Base-by-base conservation (phyloP, 2,329 filamentous ascomycete genomes). In the Akanthomyces lecanii region DNA sequence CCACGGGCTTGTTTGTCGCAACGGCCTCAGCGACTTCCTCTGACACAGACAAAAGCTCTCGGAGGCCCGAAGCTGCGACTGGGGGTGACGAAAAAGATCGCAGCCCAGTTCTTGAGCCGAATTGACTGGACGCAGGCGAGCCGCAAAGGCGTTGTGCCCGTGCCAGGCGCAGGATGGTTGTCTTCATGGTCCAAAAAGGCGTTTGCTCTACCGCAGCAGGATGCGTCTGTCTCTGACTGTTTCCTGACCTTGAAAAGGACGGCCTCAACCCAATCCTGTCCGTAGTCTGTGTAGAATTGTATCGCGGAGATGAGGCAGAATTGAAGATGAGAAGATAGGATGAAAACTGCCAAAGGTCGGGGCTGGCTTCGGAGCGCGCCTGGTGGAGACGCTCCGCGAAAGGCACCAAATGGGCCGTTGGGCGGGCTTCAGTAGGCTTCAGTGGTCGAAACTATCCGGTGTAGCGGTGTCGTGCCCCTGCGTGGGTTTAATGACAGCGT, bases 21-120 rank as follows among this genome's bases (percentile, higher is more conserved):
- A 97, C 75, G 45, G 93, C 94, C 72, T 92, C 86, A 59, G 82
- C 80, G 14, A 99, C 89, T 75, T 98, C 94, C 57, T 94, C 89
- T 1, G 91, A 93, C 48, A 97, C 81, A 60, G 81, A 83, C 63
- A 96, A 82, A 65, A 92, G 68, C 47, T 73, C 69, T 63, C 72
- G 72, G 38, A 81, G 68, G 14, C 72, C 64, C 30, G 68, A 66
- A 11, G 65, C 62, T 10, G 63, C 61, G 33, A 65, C 67, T 28
- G 50, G 48, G 14, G 55, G 44, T 8, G 56, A 61, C 6, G 51
- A 63, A 28, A 61, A 53, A 10, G 23, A 28, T 5, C 48, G 61
- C 30, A 18, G 40, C 4, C n/a, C 12, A 25, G 54, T 4, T 36
- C 18, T 45, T 11, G 47, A 25, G 28, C 18, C n/a, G 7, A 53